Percentiles rank a stretch among this genome's conserved stretches.
Evolutionary conservation across 2,329 filamentous ascomycete genomes (phyloP).

Genomic region (Hypoxylon sp.): DNA sequence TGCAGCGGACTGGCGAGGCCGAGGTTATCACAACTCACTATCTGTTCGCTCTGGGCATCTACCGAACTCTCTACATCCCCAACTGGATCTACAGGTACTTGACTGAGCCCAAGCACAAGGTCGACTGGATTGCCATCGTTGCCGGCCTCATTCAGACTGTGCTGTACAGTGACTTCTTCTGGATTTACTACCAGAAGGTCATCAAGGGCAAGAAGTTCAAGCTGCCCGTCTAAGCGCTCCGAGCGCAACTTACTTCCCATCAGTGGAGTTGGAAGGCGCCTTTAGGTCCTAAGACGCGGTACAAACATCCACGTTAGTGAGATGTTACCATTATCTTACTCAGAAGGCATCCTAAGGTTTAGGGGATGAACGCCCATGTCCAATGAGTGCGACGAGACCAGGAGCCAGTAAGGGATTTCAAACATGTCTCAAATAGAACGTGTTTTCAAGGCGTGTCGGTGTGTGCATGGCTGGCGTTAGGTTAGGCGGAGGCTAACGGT

Average conservation of each 20-base stretch:
- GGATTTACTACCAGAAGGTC: slow-evolving; percentile 98
- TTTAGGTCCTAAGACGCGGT: not conserved
- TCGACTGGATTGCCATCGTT: slow-evolving; percentile 87
- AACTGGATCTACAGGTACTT: slow-evolving; percentile 98
- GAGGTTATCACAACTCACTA: slow-evolving; percentile 99
- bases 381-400: slow-evolving; percentile 4
- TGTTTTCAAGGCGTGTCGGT: slow-evolving; percentile 39
- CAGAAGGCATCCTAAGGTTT: not conserved
- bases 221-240: slow-evolving; percentile 74
- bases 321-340: slow-evolving; percentile 6
- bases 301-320: slow-evolving; percentile 11
- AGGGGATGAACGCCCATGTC: slow-evolving; percentile 6
- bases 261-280: not conserved
- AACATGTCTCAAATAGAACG: slow-evolving; percentile 34
- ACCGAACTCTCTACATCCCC: slow-evolving; percentile 95
- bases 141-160: slow-evolving; percentile 94
- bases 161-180: slow-evolving; percentile 99
- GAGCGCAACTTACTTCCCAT: not conserved
- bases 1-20: slow-evolving; percentile 96
- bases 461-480: slow-evolving; percentile 44
- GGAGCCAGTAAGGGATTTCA: not conserved
- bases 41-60: slow-evolving; percentile 90
- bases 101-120: slow-evolving; percentile 75
- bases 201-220: slow-evolving; percentile 91
- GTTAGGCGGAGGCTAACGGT: slow-evolving; percentile 36